These are phyloP conservation scores for Microcera coccophila DNA, from an alignment of 2,329 filamentous ascomycete genomes.

Conservation along the genomic window DNA sequence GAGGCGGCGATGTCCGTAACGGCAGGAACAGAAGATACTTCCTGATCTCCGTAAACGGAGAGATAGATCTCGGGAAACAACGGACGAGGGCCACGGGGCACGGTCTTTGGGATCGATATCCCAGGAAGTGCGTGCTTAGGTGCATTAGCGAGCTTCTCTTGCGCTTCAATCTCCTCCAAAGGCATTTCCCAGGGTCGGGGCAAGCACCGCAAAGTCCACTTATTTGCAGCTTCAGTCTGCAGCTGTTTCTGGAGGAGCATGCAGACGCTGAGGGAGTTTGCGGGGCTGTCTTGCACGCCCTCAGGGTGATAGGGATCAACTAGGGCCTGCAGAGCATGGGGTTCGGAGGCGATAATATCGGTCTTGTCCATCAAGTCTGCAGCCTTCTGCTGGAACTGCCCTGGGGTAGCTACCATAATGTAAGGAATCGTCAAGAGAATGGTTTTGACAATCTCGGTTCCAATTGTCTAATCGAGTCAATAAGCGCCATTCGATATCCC, in stretches of 20 bases:
- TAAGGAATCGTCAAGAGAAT: conserved; percentile 95
- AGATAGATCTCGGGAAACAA: conserved; percentile 92
- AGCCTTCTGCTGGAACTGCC: conserved; percentile 68
- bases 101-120: conserved; percentile 70
- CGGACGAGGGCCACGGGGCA: conserved; percentile 68
- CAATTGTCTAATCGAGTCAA: conserved; percentile 50
- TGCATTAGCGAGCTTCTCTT: conserved; percentile 54
- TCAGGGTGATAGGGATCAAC: conserved; percentile 79
- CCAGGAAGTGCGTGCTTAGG: conserved; percentile 75
- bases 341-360: conserved; percentile 86
- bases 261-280: conserved; percentile 65
- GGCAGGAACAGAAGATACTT: conserved; percentile 82
- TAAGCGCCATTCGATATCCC: not conserved
- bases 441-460: conserved; percentile 90
- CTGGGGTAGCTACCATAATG: conserved; percentile 69
- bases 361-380: conserved; percentile 85
- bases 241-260: conserved; percentile 82
- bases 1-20: conserved; percentile 73
- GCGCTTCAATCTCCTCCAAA: conserved; percentile 56
- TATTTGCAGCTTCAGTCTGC: conserved; percentile 66
- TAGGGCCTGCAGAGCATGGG: conserved; percentile 76
- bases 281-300: conserved; percentile 58
- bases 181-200: conserved; percentile 66
- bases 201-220: conserved; percentile 70
- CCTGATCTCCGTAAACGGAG: conserved; percentile 85